Evolutionary conservation across 805 yeast species (phyloP).

Genomic region (Lachancea waltii): DNA sequence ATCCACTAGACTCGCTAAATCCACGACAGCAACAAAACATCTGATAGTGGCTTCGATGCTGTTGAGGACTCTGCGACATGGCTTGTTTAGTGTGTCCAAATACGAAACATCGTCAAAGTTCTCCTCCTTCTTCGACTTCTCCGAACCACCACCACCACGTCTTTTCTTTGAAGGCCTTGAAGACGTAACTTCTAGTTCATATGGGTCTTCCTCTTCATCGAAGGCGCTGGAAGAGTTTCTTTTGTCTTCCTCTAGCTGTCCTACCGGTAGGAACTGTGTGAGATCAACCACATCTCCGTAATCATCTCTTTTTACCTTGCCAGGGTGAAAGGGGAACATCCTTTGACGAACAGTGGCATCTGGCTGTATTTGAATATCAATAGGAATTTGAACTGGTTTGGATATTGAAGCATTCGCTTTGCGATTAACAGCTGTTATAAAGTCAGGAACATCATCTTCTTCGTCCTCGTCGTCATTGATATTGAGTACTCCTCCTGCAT

Average conservation of each 20-base stretch:
- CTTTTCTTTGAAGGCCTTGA: constrained; percentile 20
- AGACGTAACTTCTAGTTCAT: constrained; percentile 20
- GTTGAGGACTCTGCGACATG: constrained; percentile 37
- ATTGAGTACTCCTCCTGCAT: constrained; percentile 11
- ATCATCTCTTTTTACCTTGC: constrained; percentile 65
- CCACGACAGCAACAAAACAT: constrained; percentile 72
- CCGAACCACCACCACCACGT: constrained; percentile 26
- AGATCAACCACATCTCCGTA: constrained; percentile 76
- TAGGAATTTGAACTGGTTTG: constrained; percentile 20
- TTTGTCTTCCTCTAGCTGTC: constrained; percentile 39
- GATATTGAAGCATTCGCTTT: constrained; percentile 7
- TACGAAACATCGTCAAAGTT: constrained; percentile 47
- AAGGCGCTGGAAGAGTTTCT: constrained; percentile 18
- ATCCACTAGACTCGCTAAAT: constrained; percentile 79
- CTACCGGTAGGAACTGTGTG: constrained; percentile 50
- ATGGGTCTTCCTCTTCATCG: constrained; percentile 25
- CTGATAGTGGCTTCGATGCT: constrained; percentile 41
- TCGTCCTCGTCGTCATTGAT: constrained; percentile 25
- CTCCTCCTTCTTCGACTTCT: constrained; percentile 30
- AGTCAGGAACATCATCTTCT: constrained; percentile 29
- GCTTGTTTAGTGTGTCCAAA: constrained; percentile 46
- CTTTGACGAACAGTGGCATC: constrained; percentile 34
- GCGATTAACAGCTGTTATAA: constrained; percentile 7
- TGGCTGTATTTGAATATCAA: constrained; percentile 22
- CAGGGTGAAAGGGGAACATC: constrained; percentile 71